Base-by-base conservation (phyloP, 2,329 filamentous ascomycete species). In the Talaromyces pinophilus region DNA sequence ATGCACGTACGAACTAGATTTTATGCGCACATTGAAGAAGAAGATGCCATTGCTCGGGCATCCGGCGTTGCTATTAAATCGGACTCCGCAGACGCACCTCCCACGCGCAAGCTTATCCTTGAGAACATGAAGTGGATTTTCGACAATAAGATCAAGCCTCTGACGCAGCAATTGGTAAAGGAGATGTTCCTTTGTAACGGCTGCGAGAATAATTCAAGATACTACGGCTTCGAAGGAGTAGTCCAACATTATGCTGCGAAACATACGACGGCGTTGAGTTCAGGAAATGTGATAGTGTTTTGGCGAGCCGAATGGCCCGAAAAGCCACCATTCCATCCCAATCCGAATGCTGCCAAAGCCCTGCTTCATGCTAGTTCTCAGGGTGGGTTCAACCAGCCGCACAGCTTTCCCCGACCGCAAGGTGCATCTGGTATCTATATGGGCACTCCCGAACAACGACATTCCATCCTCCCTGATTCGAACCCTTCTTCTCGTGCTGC, bases 81-180 rank as follows among this genome's bases (percentile, higher is more conserved):
- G 10, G 86, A 89, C 68, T 82, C 84, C 7, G 79, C 81, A 1
- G 79, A 84, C 68, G 85, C 83, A 0, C 82, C 86, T 6, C 85
- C 83, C 71, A 87, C 84, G 30, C 83, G 86, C 74, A 88, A 84
- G 73, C 81, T 94, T 62, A 90, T 89, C 0, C 79, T 95, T 70
- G 91, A 94, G 74, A 92, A 93, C 73, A 93, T 95, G 91, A 93
- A 91, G 77, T 94, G 90, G 87, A 82, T 93, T 35, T 93, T 91
- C 75, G 91, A 93, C 72, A 86, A 86, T 70, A 93, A 92, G 75
- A 84, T 95, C 74, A 91, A 88, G 72, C 87, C 87, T 28, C 79
- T 87, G 63, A 92, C 89, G 2, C 89, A 92, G 68, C 79, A 82
- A 55, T 84, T 85, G 71, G 83, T 87, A 70, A 90, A 88, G 72